Conservation (phyloP, 1,284 basidiomycete species). For the Tranzscheliella williamsii region DNA sequence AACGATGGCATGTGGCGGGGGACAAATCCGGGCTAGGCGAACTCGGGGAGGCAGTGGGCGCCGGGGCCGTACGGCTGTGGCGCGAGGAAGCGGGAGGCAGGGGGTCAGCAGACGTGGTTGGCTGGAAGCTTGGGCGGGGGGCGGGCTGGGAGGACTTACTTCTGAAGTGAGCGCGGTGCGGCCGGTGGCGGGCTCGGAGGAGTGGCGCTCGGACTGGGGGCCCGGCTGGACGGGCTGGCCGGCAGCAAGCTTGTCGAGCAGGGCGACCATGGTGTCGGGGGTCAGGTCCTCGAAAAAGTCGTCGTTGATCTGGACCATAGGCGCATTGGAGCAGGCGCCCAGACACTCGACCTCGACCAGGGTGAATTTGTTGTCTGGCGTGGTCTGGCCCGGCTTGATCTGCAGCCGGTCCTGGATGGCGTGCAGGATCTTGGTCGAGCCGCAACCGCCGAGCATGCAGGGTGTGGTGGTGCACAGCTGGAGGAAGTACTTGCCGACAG, state of each 20-base stretch:
- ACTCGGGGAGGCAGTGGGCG: conserved; percentile 83
- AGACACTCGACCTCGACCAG: conserved; percentile 98
- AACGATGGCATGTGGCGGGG: too few species aligned
- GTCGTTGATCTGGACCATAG: conserved; percentile 95
- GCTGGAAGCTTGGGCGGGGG: background rate
- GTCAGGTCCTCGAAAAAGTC: conserved; percentile 99
- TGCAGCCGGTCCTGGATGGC: conserved; percentile 82
- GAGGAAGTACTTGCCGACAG: conserved; percentile 90
- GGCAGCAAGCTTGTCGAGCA: conserved; percentile 81
- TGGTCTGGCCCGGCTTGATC: conserved; percentile 85
- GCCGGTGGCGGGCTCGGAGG: conserved; percentile 76
- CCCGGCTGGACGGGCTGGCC: conserved; percentile 88
- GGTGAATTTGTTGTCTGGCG: conserved; percentile 93
- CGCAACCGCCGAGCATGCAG: conserved; percentile 87
- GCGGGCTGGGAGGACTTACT: conserved; percentile 64
- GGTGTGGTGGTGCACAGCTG: conserved; percentile 99
- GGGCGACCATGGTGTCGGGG: conserved; percentile 81
- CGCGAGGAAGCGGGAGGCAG: background rate
- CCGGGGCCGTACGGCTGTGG: conserved; percentile 88
- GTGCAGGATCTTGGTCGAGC: conserved; percentile 82
- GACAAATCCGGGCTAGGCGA: conserved; percentile 63
- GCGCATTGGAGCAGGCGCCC: conserved; percentile 95
- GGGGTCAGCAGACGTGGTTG: background rate
- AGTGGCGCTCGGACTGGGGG: conserved; percentile 82
- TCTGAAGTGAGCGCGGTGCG: conserved; percentile 81